Evolutionary conservation across 2,329 filamentous ascomycete genomes (phyloP).

Genomic region (Zelopaecilomyces penicillatus): DNA sequence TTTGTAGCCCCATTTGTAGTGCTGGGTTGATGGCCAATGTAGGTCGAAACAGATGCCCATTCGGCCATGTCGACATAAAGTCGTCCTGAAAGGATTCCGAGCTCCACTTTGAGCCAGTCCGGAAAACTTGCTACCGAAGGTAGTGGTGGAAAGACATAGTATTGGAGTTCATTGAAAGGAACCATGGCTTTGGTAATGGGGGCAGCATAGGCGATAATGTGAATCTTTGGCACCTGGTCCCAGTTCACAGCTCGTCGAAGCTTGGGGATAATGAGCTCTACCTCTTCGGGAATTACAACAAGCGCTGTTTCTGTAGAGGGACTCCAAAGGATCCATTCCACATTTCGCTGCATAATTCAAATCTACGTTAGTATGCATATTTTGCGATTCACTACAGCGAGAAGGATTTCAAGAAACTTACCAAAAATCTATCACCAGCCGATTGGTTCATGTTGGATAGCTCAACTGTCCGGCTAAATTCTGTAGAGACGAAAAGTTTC

Average conservation of each 20-base stretch:
- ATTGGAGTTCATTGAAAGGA: conserved; percentile 46
- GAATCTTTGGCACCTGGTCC: conserved; percentile 17
- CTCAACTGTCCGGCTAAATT: conserved; percentile 12
- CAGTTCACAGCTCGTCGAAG: conserved; percentile 20
- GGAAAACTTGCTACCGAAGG: conserved; percentile 34
- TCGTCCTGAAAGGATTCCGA: conserved; percentile 52
- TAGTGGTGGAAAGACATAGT: conserved; percentile 42
- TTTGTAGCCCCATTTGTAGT: no score
- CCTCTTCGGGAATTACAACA: conserved; percentile 56
- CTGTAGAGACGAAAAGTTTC: conserved; percentile 26
- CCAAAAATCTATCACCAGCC: conserved; percentile 5
- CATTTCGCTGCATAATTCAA: conserved; percentile 28
- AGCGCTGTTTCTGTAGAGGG: conserved; percentile 37
- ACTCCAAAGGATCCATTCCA: conserved; percentile 57
- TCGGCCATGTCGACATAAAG: conserved; percentile 51
- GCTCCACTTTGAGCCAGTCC: conserved; percentile 45
- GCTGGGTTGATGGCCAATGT: background rate
- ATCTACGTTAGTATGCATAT: background rate
- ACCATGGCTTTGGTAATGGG: conserved; percentile 54
- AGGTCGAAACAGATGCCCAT: conserved; percentile 22
- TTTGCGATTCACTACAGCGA: background rate
- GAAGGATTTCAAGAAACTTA: conserved; percentile 1
- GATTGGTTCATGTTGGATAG: background rate
- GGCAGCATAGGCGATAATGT: conserved; percentile 50
- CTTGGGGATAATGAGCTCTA: conserved; percentile 42